phyloP scores from a whole-genome alignment of 768 basidiomycete genomes.

The Boletus eberwhitei region DNA sequence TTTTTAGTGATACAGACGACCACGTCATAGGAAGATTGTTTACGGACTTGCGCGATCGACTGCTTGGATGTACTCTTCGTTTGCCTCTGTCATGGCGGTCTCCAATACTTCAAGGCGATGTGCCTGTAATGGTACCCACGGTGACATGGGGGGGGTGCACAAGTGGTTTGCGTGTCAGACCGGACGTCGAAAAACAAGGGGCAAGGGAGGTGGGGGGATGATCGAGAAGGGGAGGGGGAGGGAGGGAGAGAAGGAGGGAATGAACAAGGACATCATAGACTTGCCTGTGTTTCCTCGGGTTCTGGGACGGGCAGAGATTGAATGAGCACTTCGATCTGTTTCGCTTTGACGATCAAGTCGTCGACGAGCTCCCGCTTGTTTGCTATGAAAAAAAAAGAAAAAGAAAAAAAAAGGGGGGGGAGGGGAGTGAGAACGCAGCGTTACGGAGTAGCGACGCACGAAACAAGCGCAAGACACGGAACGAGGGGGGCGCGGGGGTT shows the following conservation, averaged over 20 bases:
- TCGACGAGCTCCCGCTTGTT: slow-evolving; percentile 82
- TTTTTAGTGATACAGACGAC: background rate
- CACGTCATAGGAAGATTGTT: background rate
- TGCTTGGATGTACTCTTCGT: slow-evolving; percentile 71
- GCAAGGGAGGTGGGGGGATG: background rate
- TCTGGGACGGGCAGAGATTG: slow-evolving; percentile 76
- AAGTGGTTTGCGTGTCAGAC: background rate
- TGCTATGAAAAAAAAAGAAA: slow-evolving; percentile 42
- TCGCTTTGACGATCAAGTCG: slow-evolving; percentile 82
- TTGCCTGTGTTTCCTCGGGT: slow-evolving; percentile 68
- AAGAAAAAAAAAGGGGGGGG: background rate
- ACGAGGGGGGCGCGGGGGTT: too few relatives aligned
- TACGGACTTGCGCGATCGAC: slow-evolving; percentile 74
- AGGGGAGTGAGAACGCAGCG: background rate
- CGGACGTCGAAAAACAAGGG: background rate
- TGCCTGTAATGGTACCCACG: slow-evolving; percentile 40
- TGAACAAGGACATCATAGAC: background rate
- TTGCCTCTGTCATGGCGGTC: slow-evolving; percentile 65
- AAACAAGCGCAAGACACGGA: too few relatives aligned
- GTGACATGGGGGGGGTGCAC: background rate
- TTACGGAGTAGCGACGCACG: background rate
- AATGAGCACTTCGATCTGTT: slow-evolving; percentile 85
- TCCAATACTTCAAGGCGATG: slow-evolving; percentile 65
- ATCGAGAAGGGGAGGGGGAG: too few relatives aligned
- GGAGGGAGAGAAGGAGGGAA: too few relatives aligned